These are phyloP conservation scores for Starmerella vaccinii DNA, from an alignment of 805 yeast genomes.

Conservation along the genomic window DNA sequence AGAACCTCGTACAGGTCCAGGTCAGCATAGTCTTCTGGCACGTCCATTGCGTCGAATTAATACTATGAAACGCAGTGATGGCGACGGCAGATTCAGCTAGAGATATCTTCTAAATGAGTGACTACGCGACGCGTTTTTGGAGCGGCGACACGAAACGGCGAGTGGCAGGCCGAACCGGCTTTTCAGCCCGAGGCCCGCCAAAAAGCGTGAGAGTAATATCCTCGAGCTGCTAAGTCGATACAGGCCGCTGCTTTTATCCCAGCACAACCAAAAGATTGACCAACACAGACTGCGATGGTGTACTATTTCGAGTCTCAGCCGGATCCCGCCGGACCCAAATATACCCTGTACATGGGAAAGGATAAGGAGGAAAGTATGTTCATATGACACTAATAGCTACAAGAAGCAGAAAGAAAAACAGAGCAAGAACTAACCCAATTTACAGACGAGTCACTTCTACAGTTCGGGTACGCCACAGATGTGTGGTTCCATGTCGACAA, in stretches of 20 bases:
- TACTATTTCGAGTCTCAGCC: conserved; percentile 33
- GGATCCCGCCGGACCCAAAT: neutral
- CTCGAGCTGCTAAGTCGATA: neutral
- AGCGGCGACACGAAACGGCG: neutral
- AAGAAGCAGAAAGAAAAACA: neutral
- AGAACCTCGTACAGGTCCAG: conserved; percentile 29
- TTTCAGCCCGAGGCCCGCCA: neutral
- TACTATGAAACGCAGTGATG: neutral
- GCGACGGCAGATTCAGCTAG: neutral
- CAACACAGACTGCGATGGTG: conserved; percentile 31
- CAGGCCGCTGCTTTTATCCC: too few species aligned
- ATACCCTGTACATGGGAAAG: conserved; percentile 52
- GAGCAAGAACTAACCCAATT: neutral
- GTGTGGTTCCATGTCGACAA: conserved; percentile 74
- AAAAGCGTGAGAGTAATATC: neutral
- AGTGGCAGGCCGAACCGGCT: neutral
- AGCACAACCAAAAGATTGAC: neutral
- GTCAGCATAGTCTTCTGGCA: conserved; percentile 25
- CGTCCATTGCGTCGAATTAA: conserved; percentile 17
- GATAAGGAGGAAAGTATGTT: conserved; percentile 53
- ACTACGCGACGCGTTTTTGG: conserved; percentile 2
- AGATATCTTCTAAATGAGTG: too few species aligned
- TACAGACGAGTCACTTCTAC: conserved; percentile 44
- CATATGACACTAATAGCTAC: neutral
- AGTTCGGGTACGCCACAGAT: conserved; percentile 54